Evolutionary conservation across 345 rosid species (phyloP), one percentile per base, ranked within the genome.

Genomic region (Pistacia integerrima): DNA sequence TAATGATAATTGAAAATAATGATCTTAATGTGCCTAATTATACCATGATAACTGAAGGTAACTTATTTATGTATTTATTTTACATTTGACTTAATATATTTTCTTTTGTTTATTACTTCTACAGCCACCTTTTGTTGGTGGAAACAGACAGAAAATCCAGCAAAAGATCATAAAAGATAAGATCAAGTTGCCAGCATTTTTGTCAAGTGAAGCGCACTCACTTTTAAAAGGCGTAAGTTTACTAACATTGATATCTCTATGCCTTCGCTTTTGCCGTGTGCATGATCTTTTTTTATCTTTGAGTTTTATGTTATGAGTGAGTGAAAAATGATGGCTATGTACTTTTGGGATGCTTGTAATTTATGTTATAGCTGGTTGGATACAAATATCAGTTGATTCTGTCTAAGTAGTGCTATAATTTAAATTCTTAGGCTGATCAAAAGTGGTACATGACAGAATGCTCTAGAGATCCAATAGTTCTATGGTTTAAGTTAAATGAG

Each of bases 81-180:
- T 11, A 18, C n/a, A 63, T 49, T 59, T 16, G 11, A 5, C 49
- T 38, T 11, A 72, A 49, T 52, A 41, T 41, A 36, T 44, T 36
- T 9, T 63, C 33, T 51, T 16, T 41, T 69, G 61, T 73, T 64
- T 68, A 9, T 71, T 73, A 51, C 55, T 70, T 73, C 60, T 79
- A 77, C 83, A 87, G 88, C 88, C 85, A n/a, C 88, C 90, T 70
- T 85, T 77, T 77, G 56, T 64, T 44, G 85, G 90, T 30, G 85
- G 90, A 73, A 83, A 87, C 75, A 74, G 88, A 62, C 82, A 80
- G 59, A 85, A 85, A 82, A 76, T 87, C 75, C 90, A 87, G 79
- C 81, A 83, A 65, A 85, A 85, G 83, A 82, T 87, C 73, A 79
- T 87, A 5, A 87, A 78, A 81, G 88, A 85, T 67, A 87, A 76